Evolutionary conservation across 192 early-diverging fungal species (phyloP).

Genomic region (Coemansia furcata): DNA sequence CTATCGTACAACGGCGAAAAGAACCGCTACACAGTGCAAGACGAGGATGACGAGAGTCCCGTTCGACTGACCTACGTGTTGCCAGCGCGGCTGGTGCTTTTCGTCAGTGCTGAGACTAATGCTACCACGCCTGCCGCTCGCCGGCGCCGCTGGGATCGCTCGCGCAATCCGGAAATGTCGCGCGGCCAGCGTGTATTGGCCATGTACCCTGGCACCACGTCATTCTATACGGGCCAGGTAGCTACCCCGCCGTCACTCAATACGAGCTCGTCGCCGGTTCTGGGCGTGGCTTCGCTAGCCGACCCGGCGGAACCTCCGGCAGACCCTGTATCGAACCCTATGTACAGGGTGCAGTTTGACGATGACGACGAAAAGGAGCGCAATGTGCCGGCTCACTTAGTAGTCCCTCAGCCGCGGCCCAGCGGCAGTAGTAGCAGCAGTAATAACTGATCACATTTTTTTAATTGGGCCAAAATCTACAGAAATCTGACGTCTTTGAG

Average conservation of each 20-base stretch:
- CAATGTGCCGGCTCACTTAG: slow-evolving; percentile 46
- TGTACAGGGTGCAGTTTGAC: slow-evolving; percentile 50
- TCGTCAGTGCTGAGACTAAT: slow-evolving; percentile 19
- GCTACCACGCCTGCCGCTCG: slow-evolving; percentile 10
- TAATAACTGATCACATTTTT: not conserved
- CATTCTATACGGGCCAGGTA: slow-evolving; percentile 41
- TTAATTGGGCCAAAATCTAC: not conserved
- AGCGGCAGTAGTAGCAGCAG: not conserved
- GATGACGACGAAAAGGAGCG: slow-evolving; percentile 41
- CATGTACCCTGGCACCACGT: slow-evolving; percentile 49
- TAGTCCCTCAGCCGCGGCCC: slow-evolving; percentile 32
- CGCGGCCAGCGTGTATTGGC: slow-evolving; percentile 37
- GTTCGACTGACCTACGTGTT: slow-evolving; percentile 37
- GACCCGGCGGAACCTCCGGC: slow-evolving; percentile 9
- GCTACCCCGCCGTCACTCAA: slow-evolving; percentile 42
- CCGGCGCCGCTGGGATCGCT: slow-evolving; percentile 33
- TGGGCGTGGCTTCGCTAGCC: not conserved
- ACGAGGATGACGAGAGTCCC: slow-evolving; percentile 42
- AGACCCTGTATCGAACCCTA: slow-evolving; percentile 24
- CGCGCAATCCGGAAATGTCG: slow-evolving; percentile 32
- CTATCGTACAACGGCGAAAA: slow-evolving; percentile 36
- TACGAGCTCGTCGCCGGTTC: not conserved
- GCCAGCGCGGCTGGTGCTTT: slow-evolving; percentile 29
- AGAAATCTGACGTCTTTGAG: not conserved
- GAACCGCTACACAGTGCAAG: slow-evolving; percentile 44